Percentiles rank a stretch among this genome's conserved stretches.
Conservation (phyloP, 1,284 basidiomycete genomes). For the Austroboletus rostrupii region DNA sequence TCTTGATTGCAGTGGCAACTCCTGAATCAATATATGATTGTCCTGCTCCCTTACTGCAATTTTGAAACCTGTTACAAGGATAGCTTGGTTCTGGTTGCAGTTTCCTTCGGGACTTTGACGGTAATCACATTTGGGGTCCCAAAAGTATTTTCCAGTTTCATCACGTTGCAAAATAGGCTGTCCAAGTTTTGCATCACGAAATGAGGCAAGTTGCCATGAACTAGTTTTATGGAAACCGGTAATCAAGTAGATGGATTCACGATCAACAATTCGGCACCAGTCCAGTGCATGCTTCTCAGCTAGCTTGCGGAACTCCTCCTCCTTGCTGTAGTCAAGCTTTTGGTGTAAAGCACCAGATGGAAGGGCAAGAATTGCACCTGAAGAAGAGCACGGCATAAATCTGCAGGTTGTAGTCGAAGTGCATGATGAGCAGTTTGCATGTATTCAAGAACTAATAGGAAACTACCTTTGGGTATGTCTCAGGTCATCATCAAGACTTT, state of each 20-base stretch:
- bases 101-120: not conserved
- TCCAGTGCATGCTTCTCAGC: not conserved
- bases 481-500: not conserved
- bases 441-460: too few relatives aligned
- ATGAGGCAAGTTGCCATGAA: not conserved
- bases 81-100: not conserved
- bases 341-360: not conserved
- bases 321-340: not conserved
- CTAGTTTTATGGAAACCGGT: conserved; percentile 2
- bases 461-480: not conserved
- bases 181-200: not conserved
- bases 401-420: not conserved
- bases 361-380: not conserved
- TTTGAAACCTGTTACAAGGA: not conserved
- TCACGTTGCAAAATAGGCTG: not conserved
- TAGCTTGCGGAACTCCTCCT: not conserved
- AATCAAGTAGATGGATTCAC: conserved; percentile 2
- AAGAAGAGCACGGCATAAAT: not conserved
- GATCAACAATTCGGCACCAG: conserved; percentile 1
- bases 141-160: not conserved
- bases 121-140: not conserved
- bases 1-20: not conserved
- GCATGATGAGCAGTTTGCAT: not conserved
- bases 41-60: not conserved
- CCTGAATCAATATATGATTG: not conserved